These are phyloP conservation scores for Zasmidium angulare DNA, from an alignment of 2,329 filamentous ascomycete species.

Conservation along the genomic window DNA sequence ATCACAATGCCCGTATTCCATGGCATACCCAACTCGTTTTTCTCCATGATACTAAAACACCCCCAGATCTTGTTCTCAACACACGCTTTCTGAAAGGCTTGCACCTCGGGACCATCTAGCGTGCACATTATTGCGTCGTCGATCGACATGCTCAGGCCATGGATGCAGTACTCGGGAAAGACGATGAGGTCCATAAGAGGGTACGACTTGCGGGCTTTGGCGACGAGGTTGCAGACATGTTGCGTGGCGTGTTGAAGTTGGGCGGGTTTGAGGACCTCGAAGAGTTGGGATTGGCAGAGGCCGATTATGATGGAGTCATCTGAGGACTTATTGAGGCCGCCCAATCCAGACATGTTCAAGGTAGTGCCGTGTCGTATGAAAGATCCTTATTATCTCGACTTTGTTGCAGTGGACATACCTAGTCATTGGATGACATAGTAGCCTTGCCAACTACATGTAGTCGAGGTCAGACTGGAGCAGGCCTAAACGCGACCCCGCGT, in stretches of 20 bases:
- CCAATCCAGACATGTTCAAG: constrained; percentile 23
- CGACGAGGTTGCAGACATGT: constrained; percentile 22
- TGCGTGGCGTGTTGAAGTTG: constrained; percentile 18
- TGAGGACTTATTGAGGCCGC: constrained; percentile 23
- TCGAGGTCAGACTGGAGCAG: background rate
- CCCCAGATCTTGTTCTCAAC: constrained; percentile 29
- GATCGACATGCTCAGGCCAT: constrained; percentile 31
- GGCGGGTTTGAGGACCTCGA: constrained; percentile 17
- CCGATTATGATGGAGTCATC: constrained; percentile 22
- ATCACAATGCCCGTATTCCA: constrained; percentile 31
- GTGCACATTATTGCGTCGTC: constrained; percentile 32
- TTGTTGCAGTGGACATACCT: background rate
- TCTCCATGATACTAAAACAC: constrained; percentile 35
- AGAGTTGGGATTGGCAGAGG: constrained; percentile 25
- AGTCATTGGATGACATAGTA: background rate
- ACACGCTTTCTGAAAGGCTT: constrained; percentile 29
- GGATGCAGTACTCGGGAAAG: constrained; percentile 34
- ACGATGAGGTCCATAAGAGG: constrained; percentile 30
- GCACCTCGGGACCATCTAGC: constrained; percentile 32
- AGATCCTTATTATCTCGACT: no score
- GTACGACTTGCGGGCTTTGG: constrained; percentile 23
- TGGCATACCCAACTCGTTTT: constrained; percentile 24
- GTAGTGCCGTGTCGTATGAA: background rate
- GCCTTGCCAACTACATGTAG: no score
- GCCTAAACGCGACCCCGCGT: background rate